Conservation (phyloP, 345 rosid species). For the Lepidium aucheri region DNA sequence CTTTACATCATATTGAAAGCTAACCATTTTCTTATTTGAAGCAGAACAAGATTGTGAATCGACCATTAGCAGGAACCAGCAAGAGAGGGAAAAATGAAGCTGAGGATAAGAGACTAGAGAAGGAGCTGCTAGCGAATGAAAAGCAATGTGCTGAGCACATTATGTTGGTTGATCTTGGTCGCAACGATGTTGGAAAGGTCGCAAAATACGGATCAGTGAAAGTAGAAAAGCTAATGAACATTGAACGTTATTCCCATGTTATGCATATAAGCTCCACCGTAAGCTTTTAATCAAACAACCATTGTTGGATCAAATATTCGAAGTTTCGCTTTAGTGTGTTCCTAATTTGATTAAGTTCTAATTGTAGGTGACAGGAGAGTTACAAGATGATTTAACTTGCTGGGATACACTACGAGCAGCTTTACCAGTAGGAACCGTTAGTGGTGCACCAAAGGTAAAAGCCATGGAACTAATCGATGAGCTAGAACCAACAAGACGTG, state of each 20-base stretch:
- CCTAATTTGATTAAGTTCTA: not conserved
- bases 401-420: conserved; percentile 85
- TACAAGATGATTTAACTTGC: conserved; percentile 54
- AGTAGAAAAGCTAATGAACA: conserved; percentile 84
- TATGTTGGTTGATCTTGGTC: conserved; percentile 87
- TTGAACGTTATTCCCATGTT: conserved; percentile 85
- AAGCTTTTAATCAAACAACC: not conserved
- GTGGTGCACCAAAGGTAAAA: conserved; percentile 93
- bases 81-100: conserved; percentile 59
- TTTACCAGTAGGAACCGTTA: conserved; percentile 84
- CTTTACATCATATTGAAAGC: not conserved
- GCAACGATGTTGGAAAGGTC: conserved; percentile 92
- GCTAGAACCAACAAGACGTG: conserved; percentile 67
- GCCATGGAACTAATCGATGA: conserved; percentile 85
- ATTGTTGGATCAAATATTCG: not conserved
- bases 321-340: not conserved
- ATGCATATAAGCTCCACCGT: conserved; percentile 98
- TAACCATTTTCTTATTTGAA: not conserved
- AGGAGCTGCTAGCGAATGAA: conserved; percentile 46
- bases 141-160: conserved; percentile 89
- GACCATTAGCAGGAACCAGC: conserved; percentile 81
- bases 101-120: conserved; percentile 55
- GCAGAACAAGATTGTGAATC: conserved; percentile 76
- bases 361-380: conserved; percentile 74
- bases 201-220: conserved; percentile 72